Conservation (phyloP, 257 asterid species). For the Przewalskia tangutica region DNA sequence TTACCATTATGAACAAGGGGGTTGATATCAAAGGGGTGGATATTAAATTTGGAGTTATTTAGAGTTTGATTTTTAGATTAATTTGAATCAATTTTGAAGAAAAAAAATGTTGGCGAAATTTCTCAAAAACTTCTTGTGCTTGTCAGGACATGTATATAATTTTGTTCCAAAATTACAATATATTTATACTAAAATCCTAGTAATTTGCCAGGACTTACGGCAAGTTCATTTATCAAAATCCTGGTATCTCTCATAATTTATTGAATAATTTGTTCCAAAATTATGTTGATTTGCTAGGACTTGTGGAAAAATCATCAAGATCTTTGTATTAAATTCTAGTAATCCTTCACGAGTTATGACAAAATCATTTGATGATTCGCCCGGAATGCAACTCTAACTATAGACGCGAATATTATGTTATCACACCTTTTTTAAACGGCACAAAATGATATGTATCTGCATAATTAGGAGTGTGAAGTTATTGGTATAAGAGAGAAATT, state of each 20-base stretch:
- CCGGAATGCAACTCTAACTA: too few species aligned
- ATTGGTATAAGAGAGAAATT: too few species aligned
- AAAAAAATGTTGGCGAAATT: not conserved
- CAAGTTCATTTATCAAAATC: too few species aligned
- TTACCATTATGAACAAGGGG: not conserved
- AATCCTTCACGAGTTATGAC: too few species aligned
- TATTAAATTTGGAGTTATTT: not conserved
- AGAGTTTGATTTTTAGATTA: not conserved
- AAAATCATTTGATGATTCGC: too few species aligned
- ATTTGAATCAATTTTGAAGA: not conserved
- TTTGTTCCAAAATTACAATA: not conserved
- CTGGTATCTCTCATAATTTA: too few species aligned
- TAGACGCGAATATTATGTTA: not conserved
- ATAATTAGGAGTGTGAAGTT: not conserved
- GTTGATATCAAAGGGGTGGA: not conserved
- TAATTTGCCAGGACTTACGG: not conserved
- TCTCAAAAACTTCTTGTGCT: not conserved
- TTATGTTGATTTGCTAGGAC: not conserved
- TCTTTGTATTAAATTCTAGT: too few species aligned
- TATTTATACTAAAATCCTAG: not conserved
- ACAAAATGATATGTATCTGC: not conserved
- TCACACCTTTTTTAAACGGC: not conserved
- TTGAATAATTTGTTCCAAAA: too few species aligned
- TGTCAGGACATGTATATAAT: not conserved
- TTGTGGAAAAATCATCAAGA: not conserved